Percentiles rank a stretch among this genome's conserved stretches.
These are phyloP conservation scores for Brassica nigra DNA, from an alignment of 345 rosid genomes.

Conservation along the genomic window DNA sequence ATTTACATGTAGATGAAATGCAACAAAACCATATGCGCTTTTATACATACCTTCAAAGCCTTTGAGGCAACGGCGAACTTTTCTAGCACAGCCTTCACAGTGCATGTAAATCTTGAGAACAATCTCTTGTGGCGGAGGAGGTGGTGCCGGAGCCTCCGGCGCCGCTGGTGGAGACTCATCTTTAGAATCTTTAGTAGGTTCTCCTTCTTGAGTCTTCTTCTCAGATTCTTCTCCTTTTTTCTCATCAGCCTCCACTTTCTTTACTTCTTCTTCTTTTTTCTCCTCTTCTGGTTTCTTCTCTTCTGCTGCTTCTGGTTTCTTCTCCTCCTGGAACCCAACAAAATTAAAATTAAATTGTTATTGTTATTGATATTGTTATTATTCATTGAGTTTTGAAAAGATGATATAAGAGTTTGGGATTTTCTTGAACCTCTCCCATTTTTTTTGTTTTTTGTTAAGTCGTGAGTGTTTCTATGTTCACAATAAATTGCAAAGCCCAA, in stretches of 20 bases:
- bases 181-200: slow-evolving; percentile 42
- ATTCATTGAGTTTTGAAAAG: slow-evolving; percentile 29
- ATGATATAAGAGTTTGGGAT: slow-evolving; percentile 35
- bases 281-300: slow-evolving; percentile 59
- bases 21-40: not conserved
- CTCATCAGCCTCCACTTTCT: slow-evolving; percentile 45
- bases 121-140: slow-evolving; percentile 75
- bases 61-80: slow-evolving; percentile 78
- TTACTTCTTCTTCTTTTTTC: slow-evolving; percentile 44
- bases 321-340: slow-evolving; percentile 34
- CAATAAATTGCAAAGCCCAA: slow-evolving; percentile 16
- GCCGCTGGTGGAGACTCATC: slow-evolving; percentile 36
- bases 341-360: not conserved
- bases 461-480: slow-evolving; percentile 38
- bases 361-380: not conserved
- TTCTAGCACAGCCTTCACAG: slow-evolving; percentile 98
- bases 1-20: not conserved
- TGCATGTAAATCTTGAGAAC: slow-evolving; percentile 91
- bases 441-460: not conserved
- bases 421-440: slow-evolving; percentile 49
- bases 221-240: slow-evolving; percentile 43
- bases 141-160: slow-evolving; percentile 47
- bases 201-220: slow-evolving; percentile 49
- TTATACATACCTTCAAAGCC: slow-evolving; percentile 68
- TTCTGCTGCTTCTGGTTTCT: slow-evolving; percentile 39